Evolutionary conservation across 257 asterid genomes (phyloP).

Genomic region (Solanum piurae): DNA sequence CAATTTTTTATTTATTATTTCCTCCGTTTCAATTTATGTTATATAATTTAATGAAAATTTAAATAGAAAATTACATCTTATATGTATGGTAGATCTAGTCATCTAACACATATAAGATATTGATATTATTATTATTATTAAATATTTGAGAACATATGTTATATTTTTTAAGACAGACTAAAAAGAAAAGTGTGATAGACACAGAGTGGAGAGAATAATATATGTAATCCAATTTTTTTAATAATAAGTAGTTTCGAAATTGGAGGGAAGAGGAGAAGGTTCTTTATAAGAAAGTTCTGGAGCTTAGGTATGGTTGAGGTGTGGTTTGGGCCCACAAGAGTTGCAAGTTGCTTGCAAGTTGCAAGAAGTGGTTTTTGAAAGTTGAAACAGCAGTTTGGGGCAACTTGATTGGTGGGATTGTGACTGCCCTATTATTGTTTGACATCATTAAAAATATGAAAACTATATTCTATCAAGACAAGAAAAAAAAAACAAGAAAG

Average conservation of each 20-base stretch:
- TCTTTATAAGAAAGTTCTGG: not conserved
- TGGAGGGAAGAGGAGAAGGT: not conserved
- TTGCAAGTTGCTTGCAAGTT: not conserved
- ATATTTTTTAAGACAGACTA: not conserved
- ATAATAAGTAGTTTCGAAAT: constrained; percentile 19
- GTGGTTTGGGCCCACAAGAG: constrained; percentile 1
- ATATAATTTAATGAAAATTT: fast-evolving
- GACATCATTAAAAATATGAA: not conserved
- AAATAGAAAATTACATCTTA: too few relatives aligned
- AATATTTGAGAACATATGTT: too few relatives aligned
- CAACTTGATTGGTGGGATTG: constrained; percentile 1
- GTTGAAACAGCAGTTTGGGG: not conserved
- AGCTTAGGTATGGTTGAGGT: constrained; percentile 8
- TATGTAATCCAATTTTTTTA: not conserved
- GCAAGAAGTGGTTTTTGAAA: not conserved
- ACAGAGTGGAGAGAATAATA: fast-evolving
- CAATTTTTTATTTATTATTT: not conserved
- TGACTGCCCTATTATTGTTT: not conserved
- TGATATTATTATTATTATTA: not conserved
- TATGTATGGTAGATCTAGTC: too few relatives aligned
- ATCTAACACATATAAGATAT: too few relatives aligned
- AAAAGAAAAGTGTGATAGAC: fast-evolving
- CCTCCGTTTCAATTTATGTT: too few relatives aligned
- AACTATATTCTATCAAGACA: not conserved
- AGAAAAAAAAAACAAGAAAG: not conserved